phyloP scores from a whole-genome alignment of 148 eudicot genomes.

The Persicaria tinctoria region DNA sequence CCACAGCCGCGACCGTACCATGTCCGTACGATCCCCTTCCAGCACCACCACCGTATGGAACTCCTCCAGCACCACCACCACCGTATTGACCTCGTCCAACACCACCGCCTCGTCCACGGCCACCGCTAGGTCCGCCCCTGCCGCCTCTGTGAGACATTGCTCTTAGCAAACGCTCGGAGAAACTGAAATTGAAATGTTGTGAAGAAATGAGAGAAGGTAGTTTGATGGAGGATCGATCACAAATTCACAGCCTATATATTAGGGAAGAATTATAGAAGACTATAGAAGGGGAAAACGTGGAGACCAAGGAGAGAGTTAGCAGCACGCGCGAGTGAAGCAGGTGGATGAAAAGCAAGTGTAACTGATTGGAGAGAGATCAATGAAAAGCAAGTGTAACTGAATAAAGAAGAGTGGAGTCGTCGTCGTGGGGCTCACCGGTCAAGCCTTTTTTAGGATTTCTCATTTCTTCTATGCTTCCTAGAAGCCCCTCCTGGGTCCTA shows the following conservation, averaged over 20 bases:
- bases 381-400: background rate
- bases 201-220: background rate
- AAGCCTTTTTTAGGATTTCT: no score
- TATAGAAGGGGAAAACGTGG: background rate
- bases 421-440: no score
- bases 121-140: background rate
- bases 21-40: conserved; percentile 11
- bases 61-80: background rate
- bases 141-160: conserved; percentile 9
- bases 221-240: background rate
- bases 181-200: background rate
- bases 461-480: no score
- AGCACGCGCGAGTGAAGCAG: background rate
- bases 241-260: background rate
- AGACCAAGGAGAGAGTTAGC: background rate
- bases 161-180: background rate
- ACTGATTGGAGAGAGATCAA: no score
- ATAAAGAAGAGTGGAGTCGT: no score
- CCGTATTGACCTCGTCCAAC: conserved; percentile 6
- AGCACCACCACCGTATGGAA: conserved; percentile 4
- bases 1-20: background rate
- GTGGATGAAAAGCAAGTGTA: background rate
- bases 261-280: background rate
- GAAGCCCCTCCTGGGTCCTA: no score
- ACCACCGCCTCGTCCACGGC: background rate